Percentiles rank a stretch among this genome's conserved stretches.
These are phyloP conservation scores for Talinum fruticosum DNA, from an alignment of 148 eudicot genomes.

Conservation along the genomic window DNA sequence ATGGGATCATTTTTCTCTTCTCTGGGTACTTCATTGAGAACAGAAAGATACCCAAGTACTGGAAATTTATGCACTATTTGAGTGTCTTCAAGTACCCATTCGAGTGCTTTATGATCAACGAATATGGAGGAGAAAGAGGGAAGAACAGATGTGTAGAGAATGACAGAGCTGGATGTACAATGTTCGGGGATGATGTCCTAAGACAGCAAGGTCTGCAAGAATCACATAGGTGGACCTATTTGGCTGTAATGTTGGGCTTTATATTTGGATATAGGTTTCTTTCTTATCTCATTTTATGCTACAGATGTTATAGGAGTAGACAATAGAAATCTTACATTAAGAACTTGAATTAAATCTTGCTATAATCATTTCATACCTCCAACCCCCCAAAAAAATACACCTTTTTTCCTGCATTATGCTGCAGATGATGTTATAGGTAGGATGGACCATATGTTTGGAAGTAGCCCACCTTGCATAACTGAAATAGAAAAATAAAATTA, in stretches of 20 bases:
- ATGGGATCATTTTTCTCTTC: slow-evolving; percentile 94
- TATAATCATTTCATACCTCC: background rate
- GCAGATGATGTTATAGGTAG: too few relatives aligned
- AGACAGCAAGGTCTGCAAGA: slow-evolving; percentile 65
- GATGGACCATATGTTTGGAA: too few relatives aligned
- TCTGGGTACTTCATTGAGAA: slow-evolving; percentile 85
- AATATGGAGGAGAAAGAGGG: slow-evolving; percentile 73
- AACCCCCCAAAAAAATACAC: too few relatives aligned
- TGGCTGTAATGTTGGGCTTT: slow-evolving; percentile 77
- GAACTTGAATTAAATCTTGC: background rate
- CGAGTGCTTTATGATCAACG: slow-evolving; percentile 87
- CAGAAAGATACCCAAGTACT: slow-evolving; percentile 72
- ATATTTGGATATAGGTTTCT: slow-evolving; percentile 72
- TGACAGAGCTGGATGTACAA: slow-evolving; percentile 41
- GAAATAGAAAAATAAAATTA: too few relatives aligned
- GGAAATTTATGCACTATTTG: slow-evolving; percentile 93
- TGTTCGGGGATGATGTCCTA: slow-evolving; percentile 63
- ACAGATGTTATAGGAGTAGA: slow-evolving; percentile 54
- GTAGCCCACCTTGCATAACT: too few relatives aligned
- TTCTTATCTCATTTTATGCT: slow-evolving; percentile 69
- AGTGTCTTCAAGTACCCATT: slow-evolving; percentile 95
- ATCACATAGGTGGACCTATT: slow-evolving; percentile 76
- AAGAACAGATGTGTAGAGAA: slow-evolving; percentile 50
- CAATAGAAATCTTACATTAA: slow-evolving; percentile 26
- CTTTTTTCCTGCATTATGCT: background rate